These are phyloP conservation scores for Yamagishiella unicocca DNA, from an alignment of 139 green algal genomes.

Conservation along the genomic window DNA sequence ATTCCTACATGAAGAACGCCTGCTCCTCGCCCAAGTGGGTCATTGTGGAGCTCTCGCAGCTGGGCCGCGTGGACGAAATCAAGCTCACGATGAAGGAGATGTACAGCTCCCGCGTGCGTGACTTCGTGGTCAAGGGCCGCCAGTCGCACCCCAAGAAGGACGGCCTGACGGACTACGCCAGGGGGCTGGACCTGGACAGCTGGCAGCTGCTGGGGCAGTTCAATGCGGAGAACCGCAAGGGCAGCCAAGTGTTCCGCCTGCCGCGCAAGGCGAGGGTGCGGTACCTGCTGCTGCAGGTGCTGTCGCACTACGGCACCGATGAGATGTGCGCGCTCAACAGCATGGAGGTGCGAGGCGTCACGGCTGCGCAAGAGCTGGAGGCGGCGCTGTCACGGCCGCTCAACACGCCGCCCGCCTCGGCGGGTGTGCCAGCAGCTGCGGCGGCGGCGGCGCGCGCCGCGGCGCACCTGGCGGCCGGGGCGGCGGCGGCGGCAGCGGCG, in stretches of 20 bases:
- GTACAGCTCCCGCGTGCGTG: conserved; percentile 72
- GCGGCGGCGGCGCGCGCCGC: background rate
- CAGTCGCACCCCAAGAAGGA: conserved; percentile 63
- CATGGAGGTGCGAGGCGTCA: conserved; percentile 79
- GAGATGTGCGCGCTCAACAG: conserved; percentile 92
- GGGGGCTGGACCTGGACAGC: conserved; percentile 58
- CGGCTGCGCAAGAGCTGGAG: conserved; percentile 88
- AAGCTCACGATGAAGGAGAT: conserved; percentile 87
- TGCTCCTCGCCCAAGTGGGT: conserved; percentile 86
- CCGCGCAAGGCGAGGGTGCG: conserved; percentile 55
- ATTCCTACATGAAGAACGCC: conserved; percentile 90
- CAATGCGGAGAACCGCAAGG: conserved; percentile 80
- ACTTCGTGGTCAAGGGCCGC: conserved; percentile 72
- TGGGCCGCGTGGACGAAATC: conserved; percentile 71
- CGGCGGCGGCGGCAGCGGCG: background rate
- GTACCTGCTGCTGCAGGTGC: conserved; percentile 81
- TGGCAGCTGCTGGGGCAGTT: conserved; percentile 87
- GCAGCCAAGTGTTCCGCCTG: conserved; percentile 78
- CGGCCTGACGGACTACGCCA: conserved; percentile 58
- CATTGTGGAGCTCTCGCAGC: conserved; percentile 84
- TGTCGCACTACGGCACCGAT: conserved; percentile 84
- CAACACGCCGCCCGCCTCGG: background rate
- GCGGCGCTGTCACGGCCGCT: conserved; percentile 68
- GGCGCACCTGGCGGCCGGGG: background rate
- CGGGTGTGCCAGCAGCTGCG: background rate